Conservation (phyloP, 192 early-diverging fungal genomes). For the Allomyces macrogynus region DNA sequence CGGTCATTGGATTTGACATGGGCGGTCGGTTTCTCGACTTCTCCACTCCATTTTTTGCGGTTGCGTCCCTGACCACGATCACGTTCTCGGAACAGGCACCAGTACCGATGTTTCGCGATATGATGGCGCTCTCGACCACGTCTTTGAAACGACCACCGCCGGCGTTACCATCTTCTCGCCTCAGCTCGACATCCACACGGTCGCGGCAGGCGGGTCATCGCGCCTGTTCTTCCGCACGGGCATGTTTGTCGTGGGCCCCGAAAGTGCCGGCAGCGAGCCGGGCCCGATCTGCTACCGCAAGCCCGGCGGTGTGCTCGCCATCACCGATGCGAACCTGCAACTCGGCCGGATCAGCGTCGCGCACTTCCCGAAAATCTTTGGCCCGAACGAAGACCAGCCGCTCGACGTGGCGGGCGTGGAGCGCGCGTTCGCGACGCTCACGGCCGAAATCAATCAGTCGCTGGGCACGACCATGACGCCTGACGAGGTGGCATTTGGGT, state of each 20-base stretch:
- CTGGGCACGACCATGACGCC: conserved; percentile 27
- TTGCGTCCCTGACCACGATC: not conserved
- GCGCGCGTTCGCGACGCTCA: conserved; percentile 40
- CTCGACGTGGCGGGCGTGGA: conserved; percentile 45
- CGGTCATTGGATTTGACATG: conserved; percentile 96
- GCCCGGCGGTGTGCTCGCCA: conserved; percentile 73
- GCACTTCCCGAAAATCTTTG: conserved; percentile 92
- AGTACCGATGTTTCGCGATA: conserved; percentile 75
- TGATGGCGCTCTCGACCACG: conserved; percentile 71
- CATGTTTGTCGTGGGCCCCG: conserved; percentile 80
- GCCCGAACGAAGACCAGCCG: conserved; percentile 55
- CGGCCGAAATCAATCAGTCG: conserved; percentile 36
- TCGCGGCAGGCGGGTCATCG: conserved; percentile 92
- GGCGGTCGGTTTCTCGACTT: no score
- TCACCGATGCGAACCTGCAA: conserved; percentile 85
- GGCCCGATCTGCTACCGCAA: conserved; percentile 91
- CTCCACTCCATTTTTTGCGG: no score
- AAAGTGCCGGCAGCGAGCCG: conserved; percentile 81
- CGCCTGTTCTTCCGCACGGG: conserved; percentile 80
- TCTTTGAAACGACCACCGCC: conserved; percentile 83
- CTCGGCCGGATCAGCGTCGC: conserved; percentile 65
- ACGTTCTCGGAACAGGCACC: conserved; percentile 7
- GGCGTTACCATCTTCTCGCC: conserved; percentile 86
- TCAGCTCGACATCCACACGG: conserved; percentile 31
- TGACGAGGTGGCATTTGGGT: conserved; percentile 84